These are phyloP conservation scores for Digitaria exilis DNA, from an alignment of 202 grass and related monocot species.

Conservation along the genomic window DNA sequence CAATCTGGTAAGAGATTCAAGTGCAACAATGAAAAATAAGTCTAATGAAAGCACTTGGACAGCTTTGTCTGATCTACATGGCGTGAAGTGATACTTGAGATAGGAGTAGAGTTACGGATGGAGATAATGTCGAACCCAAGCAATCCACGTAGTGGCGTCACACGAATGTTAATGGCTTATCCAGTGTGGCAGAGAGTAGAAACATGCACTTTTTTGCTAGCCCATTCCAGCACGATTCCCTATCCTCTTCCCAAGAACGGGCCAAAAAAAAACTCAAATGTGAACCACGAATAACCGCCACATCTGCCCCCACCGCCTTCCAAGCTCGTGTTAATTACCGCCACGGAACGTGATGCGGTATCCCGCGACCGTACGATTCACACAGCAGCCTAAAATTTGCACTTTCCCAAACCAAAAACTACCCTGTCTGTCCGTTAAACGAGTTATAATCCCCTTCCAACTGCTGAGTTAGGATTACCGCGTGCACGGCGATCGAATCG, in stretches of 20 bases:
- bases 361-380: conserved; percentile 20
- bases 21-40: too few relatives aligned
- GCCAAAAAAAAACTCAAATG: not conserved
- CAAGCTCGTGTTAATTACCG: not conserved
- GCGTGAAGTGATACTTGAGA: too few relatives aligned
- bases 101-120: too few relatives aligned
- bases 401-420: conserved; percentile 33
- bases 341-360: conserved; percentile 14
- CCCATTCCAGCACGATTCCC: not conserved
- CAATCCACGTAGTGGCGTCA: too few relatives aligned
- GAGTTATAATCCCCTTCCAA: not conserved
- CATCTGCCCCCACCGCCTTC: not conserved
- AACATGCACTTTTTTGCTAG: not conserved
- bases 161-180: too few relatives aligned
- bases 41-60: too few relatives aligned
- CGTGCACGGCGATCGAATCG: not conserved
- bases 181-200: too few relatives aligned
- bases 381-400: conserved; percentile 10
- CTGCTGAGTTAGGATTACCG: conserved; percentile 1
- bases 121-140: too few relatives aligned
- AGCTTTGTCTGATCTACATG: too few relatives aligned
- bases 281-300: conserved; percentile 11
- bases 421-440: not conserved
- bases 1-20: too few relatives aligned
- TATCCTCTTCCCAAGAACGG: not conserved